phyloP scores from a whole-genome alignment of 306 rosid genomes.

The Trichosanthes truncata region DNA sequence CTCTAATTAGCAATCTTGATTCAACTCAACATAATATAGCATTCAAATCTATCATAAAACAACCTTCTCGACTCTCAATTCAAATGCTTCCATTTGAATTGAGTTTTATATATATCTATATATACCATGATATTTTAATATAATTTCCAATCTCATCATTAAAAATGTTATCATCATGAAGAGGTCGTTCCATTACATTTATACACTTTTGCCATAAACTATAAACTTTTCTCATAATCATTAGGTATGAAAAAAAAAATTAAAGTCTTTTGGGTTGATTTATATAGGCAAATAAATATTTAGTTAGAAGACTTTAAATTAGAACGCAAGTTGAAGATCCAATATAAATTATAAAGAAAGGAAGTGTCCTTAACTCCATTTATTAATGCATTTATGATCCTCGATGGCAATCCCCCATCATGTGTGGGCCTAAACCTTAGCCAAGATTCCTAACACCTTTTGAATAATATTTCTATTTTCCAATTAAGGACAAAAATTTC shows the following conservation, averaged over 20 bases:
- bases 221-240: neutral
- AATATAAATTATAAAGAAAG: neutral
- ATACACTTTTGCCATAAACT: neutral
- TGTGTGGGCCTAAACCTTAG: constrained; percentile 34
- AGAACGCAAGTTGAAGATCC: constrained; percentile 1
- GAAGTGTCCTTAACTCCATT: constrained; percentile 19
- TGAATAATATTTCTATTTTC: neutral
- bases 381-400: constrained; percentile 27
- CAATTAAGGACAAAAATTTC: neutral
- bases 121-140: too few relatives aligned
- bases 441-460: neutral
- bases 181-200: too few relatives aligned
- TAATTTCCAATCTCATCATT: too few relatives aligned
- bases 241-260: neutral
- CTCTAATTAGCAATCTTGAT: too few relatives aligned
- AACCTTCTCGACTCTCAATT: too few relatives aligned
- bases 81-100: too few relatives aligned
- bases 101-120: too few relatives aligned
- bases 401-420: constrained; percentile 47
- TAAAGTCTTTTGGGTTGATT: neutral
- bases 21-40: too few relatives aligned
- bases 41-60: too few relatives aligned
- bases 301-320: neutral
- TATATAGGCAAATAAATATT: neutral
- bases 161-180: too few relatives aligned